Base-by-base conservation (phyloP, 169 alveolate species). In the Theileria equi region DNA sequence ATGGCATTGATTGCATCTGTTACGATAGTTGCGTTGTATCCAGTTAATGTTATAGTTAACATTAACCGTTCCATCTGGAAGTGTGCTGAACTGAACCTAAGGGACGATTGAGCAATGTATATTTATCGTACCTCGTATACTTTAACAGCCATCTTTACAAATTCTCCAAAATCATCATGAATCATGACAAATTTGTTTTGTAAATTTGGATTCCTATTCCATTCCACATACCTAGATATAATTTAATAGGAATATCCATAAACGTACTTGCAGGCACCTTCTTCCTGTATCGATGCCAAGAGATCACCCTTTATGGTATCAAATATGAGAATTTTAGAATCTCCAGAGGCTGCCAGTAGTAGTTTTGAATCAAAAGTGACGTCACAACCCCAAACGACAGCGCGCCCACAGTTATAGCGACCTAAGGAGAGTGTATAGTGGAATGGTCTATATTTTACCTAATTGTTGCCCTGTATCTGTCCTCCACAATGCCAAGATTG, bases 361-460 rank as follows among this genome's bases (percentile, higher is more conserved):
- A 81, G 55, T 66, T 82, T 87, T 29, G 93, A 81, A 70, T 92
- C 95, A 36, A 81, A 60, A 3, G 94, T 90, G 28, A 92, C 88
- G 66, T 92, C 96, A 50, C 91, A 84, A 13, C 88, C 74, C 91
- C 95, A 88, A 11, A 91, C 91, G 36, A 90, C 96, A 73, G 92
- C 95, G 19, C 93, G 88, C 28, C 94, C 93, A 31, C 93, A 79
- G 62, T 90, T 92, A 67, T 92, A 92, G 17, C 85, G 65, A 11
- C 95, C 96, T 88, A 85, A 1, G 47, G 21, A 19, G 31, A 25
- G 40, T 54, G 29, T 7, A 47, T 16, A 34, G 31, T n/a, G 45
- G 31, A 23, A n/a, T 7, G 19, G 29, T 25, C 66, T 43, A 25
- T 8, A 26, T 16, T 5, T 3, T 43, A 89, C 89, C 96, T 70